Evolutionary conservation across 148 eudicot genomes (phyloP), one percentile per base, ranked within the genome.

Genomic region (Nepenthes gracilis): DNA sequence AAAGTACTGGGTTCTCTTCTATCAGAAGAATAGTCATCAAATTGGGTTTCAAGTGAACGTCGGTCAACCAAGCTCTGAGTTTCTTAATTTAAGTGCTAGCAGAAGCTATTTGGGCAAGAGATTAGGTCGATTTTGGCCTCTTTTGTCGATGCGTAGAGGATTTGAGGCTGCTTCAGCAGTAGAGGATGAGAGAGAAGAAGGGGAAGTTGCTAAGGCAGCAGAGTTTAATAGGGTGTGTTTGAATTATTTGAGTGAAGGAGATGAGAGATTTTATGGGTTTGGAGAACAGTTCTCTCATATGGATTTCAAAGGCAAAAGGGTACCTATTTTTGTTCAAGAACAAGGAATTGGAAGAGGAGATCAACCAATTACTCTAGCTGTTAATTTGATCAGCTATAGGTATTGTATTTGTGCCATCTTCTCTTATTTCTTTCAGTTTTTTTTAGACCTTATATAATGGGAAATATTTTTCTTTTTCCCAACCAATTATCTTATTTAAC

Each of bases 341-440:
- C 99, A 94, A 73, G 95, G 99, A 12, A 89, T 94, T 75, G 99
- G 99, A 59, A 86, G 99, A 80, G 99, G 99, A 13, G 97, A 94
- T 78, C 99, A 94, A 70, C 99, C 99, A n/a, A 86, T 94, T 58
- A 81, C 92, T 48, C 78, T 86, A 67, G 97, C 95, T 58, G 86
- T 88, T 55, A 94, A 94, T 74, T 64, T 94, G 73, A 83, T 94
- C 63, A 89, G 99, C 78, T 89, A 86, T 73, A 94, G 99, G 99
- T 89, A 70, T 12, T 35, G 47, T 55, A 51, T 62, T 11, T 35
- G 14, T 51, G 23, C 36, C 45, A n/a, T 2, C 53, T 49, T 11
- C 6, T 49, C 15, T n/a, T 49, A 6, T 49, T 49, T 11, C 53
- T 11, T 49, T 49, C 53, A 2, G 4, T 49, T 11, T n/a, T 49